Base-by-base conservation (phyloP, 2,329 filamentous ascomycete genomes). In the Venturia oleaginea region DNA sequence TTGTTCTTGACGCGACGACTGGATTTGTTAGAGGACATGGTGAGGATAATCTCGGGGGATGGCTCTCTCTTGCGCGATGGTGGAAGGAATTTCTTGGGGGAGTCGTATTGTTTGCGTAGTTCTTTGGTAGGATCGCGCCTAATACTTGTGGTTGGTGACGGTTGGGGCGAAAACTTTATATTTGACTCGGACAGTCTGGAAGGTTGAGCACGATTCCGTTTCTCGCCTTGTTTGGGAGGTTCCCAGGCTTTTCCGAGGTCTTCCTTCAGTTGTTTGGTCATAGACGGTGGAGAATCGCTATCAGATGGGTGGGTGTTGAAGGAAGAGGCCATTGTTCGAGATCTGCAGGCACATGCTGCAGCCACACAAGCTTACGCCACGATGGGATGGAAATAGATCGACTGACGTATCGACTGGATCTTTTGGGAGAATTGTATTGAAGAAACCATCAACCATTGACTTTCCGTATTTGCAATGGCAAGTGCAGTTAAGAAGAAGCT, bases 401-500 rank as follows among this genome's bases (percentile, higher is more conserved):
- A 42, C 42, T 66, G 63, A 66, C 66, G 66, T 66, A 65, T 61
- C 60, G 60, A 48, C 27, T 51, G 8, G 17, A 48, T 65, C 27
- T 51, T 57, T 48, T 64, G 22, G 48, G 37, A 37, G 37, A 60
- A 24, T 27, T 48, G 30, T 55, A 30, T 51, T 22, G 46, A 27
- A 30, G 40, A 37, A 51, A 60, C 7, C 51, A 43, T 30, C 54
- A 60, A 10, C 37, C 34, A 38, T 51, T 62, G 17, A 54, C 65
- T 63, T 19, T n/a, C 42, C 19, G 22, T 24, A 24, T 46, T 61
- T 37, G 65, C 67, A 71, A 78, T 73, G 76, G 84, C 85, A 76
- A 78, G 82, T 63, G 80, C 83, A 68, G 81, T 83, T 61, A 80
- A 85, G 65, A 96, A 92, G 78, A 88, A 86, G 76, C 81, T 99